phyloP scores from a whole-genome alignment of 164 flowering plant genomes.

The Akebia trifoliata region DNA sequence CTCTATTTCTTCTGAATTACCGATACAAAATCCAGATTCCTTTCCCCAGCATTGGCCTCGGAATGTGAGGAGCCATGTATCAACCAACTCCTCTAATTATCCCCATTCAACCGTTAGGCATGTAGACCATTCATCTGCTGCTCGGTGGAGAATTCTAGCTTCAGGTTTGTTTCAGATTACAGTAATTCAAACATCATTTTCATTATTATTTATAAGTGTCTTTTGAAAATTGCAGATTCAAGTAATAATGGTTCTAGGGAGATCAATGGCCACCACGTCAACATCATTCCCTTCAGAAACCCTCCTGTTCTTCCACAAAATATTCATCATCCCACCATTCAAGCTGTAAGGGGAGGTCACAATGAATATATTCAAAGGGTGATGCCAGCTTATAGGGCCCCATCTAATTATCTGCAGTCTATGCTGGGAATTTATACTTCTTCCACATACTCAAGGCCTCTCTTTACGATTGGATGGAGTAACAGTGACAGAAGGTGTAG shows the following conservation, averaged over 20 bases:
- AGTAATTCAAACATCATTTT: neutral
- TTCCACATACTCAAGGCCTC: conserved; percentile 41
- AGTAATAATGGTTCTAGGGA: conserved; percentile 27
- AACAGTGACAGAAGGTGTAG: conserved; percentile 43
- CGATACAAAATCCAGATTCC: conserved; percentile 37
- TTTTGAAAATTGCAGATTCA: conserved; percentile 29
- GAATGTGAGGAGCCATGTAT: conserved; percentile 65
- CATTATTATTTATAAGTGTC: neutral
- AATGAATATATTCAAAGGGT: conserved; percentile 39
- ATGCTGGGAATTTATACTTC: conserved; percentile 33
- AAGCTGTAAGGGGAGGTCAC: conserved; percentile 38
- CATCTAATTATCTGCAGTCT: conserved; percentile 30
- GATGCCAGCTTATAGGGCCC: conserved; percentile 30
- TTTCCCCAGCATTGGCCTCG: conserved; percentile 35
- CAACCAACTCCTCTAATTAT: conserved; percentile 29
- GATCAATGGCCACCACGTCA: conserved; percentile 28
- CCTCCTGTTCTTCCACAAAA: conserved; percentile 29
- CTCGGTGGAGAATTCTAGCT: conserved; percentile 29
- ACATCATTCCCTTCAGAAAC: conserved; percentile 24
- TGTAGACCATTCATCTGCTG: conserved; percentile 30
- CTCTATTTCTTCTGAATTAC: conserved; percentile 29
- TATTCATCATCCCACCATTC: conserved; percentile 21
- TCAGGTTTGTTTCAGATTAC: conserved; percentile 28
- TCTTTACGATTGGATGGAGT: conserved; percentile 37
- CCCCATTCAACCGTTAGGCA: conserved; percentile 25